These are phyloP conservation scores for Penicillium arizonense DNA, from an alignment of 495 filamentous ascomycete species.

Conservation along the genomic window DNA sequence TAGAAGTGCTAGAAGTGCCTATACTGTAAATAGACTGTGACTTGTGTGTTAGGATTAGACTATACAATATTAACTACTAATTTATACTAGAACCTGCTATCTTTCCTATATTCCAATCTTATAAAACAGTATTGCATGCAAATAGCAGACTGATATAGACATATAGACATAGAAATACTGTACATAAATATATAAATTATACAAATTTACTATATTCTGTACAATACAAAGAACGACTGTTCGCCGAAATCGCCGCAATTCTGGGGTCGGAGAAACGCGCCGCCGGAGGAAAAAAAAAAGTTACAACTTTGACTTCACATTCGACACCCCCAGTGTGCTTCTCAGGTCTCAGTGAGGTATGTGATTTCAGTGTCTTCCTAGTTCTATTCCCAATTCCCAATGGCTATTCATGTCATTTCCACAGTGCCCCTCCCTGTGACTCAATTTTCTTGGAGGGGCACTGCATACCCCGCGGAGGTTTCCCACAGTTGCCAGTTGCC, in stretches of 20 bases:
- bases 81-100: no score
- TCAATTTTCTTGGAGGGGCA: constrained; percentile 20
- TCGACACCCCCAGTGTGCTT: constrained; percentile 19
- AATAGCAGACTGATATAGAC: no score
- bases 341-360: constrained; percentile 35
- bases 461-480: constrained; percentile 25
- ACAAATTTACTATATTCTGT: no score
- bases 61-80: no score
- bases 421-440: neutral
- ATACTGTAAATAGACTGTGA: no score
- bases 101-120: no score
- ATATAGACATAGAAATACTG: neutral
- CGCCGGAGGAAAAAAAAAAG: constrained; percentile 35
- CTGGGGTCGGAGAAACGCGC: constrained; percentile 26
- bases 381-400: neutral
- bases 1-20: no score
- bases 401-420: neutral
- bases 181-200: neutral
- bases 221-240: no score
- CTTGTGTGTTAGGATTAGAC: no score
- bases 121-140: no score
- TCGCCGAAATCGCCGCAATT: neutral
- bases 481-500: constrained; percentile 10
- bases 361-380: constrained; percentile 9
- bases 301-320: constrained; percentile 11